Base-by-base conservation (phyloP, 148 eudicot species). In the Polygonum aviculare region DNA sequence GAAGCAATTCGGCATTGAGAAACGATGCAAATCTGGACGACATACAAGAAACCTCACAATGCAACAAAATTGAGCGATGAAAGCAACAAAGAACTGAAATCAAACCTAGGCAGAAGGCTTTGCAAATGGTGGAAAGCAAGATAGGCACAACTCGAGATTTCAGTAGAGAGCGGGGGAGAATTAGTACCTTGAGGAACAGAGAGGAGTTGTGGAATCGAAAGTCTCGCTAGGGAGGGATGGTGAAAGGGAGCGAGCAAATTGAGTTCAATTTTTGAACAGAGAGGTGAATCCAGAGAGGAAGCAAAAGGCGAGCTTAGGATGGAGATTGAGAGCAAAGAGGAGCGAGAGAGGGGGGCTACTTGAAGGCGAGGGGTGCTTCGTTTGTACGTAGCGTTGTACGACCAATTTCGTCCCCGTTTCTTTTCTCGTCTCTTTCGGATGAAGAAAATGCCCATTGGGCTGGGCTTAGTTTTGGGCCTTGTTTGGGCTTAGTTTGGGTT, bases 1-100 rank as follows among this genome's bases (percentile, higher is more conserved):
- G 71, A 41, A 35, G 21, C 72, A 67, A 67, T 67, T 44, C 3
- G 44, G 72, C 72, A 16, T 67, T 67, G 45, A 14, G 72, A 67
- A 31, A 36, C 44, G 9, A 67, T 38, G 10, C 19, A 15, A 67
- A 67, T 67, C 72, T 67, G 0, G 44, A 67, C 31, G 15, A 15
- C 45, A 36, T 15, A 67, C 5, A 18, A 62, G 21, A 21, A 57
- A 60, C 1, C 67, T 14, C 67, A 67, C 16, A 67, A 67, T 67
- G 72, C 8, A 67, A 36, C 72, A 35, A 10, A 18, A 67, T 36
- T 67, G 72, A 38, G 44, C 72, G 10, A 16, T 7, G n/a, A 26
- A 67, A 67, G 44, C 67, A 38, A 67, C 10, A 67, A 8, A 16
- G 41, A 36, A 36, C 19, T 67, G 45, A 36, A 67, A 15, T 44